These are phyloP conservation scores for Xylaria hypoxylon DNA, from an alignment of 2,329 filamentous ascomycete genomes.

Conservation along the genomic window DNA sequence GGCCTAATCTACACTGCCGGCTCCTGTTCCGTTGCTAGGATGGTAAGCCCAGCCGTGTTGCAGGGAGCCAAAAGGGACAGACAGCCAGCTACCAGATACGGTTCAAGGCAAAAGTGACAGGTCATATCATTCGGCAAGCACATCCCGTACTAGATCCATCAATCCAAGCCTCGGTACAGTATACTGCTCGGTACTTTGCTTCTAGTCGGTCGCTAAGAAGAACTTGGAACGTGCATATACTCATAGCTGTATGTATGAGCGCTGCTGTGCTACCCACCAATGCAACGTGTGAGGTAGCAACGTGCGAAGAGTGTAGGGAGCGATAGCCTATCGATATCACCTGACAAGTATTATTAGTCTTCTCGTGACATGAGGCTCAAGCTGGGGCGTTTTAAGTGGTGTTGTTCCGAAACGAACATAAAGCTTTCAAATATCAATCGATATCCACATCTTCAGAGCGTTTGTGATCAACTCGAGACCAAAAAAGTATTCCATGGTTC, in stretches of 20 bases:
- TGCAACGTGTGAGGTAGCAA: slow-evolving; percentile 11
- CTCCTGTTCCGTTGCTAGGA: slow-evolving; percentile 39
- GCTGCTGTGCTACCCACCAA: slow-evolving; percentile 11
- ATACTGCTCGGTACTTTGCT: slow-evolving; percentile 12
- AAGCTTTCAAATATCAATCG: slow-evolving; percentile 13
- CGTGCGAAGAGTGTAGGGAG: slow-evolving; percentile 3
- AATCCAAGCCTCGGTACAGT: slow-evolving; percentile 3
- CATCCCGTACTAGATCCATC: slow-evolving; percentile 13
- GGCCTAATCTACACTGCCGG: slow-evolving; percentile 33
- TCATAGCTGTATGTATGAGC: not conserved
- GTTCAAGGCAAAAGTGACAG: slow-evolving; percentile 26
- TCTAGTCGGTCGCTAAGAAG: slow-evolving; percentile 23
- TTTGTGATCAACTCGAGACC: not conserved
- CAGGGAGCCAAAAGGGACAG: slow-evolving; percentile 18
- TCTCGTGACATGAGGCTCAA: slow-evolving; percentile 32
- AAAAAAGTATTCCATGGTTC: slow-evolving; percentile 12
- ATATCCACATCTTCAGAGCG: not conserved
- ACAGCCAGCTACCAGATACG: slow-evolving; percentile 11
- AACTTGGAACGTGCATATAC: not conserved
- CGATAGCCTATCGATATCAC: slow-evolving; percentile 37
- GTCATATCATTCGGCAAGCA: slow-evolving; percentile 18
- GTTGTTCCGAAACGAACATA: slow-evolving; percentile 21
- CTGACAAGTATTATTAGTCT: slow-evolving; percentile 36
- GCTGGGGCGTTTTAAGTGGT: slow-evolving; percentile 35
- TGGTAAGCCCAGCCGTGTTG: slow-evolving; percentile 35